Evolutionary conservation across 495 filamentous ascomycete species (phyloP), one percentile per base, ranked within the genome.

Genomic region (Aspergillus biplanus): DNA sequence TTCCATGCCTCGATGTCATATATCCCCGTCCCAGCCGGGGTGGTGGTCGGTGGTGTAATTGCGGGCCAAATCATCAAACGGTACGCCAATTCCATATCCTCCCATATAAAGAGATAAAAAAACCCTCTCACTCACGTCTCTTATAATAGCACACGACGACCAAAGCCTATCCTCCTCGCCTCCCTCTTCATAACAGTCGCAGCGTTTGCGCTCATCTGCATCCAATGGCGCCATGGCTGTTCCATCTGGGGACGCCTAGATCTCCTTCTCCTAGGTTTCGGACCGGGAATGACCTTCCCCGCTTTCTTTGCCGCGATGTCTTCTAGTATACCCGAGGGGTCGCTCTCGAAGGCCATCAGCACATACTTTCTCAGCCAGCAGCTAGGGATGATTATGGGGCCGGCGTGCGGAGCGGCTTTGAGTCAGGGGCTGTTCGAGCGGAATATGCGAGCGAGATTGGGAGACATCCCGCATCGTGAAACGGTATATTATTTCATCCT

Each of bases 361-460:
- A 62, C 72, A 32, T 78, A 73, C 53, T 79, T 67, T 48, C 64
- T 78, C 21, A 68, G 67, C 52, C 74, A 78, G 59, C 74, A 79
- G 61, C 58, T 79, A 15, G 77, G 75, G 0, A 64, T 72, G 13
- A 69, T 76, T 9, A 57, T 78, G 5, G 75, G 77, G 2, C 72
- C 67, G 4, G 63, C 71, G 2, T 44, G 49, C 37, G 68, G 50
- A 9, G 58, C 67, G 5, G 66, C 67, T n/a, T n/a, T 77, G n/a
- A 58, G 73, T 13, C 67, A 69, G 50, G 50, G 34, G 12, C 9
- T 65, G 9, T 76, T 78, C 60, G 46, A 56, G 33, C 21, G 42
- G 8, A 64, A 58, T 9, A 42, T 75, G n/a, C 21, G 54, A 39
- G 27, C 56, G 21, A 58, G 27, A 13, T 46, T 73, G 39, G 39